Evolutionary conservation across 2,329 filamentous ascomycete genomes (phyloP), one percentile per base, ranked within the genome.

Genomic region (Claviceps arundinis): DNA sequence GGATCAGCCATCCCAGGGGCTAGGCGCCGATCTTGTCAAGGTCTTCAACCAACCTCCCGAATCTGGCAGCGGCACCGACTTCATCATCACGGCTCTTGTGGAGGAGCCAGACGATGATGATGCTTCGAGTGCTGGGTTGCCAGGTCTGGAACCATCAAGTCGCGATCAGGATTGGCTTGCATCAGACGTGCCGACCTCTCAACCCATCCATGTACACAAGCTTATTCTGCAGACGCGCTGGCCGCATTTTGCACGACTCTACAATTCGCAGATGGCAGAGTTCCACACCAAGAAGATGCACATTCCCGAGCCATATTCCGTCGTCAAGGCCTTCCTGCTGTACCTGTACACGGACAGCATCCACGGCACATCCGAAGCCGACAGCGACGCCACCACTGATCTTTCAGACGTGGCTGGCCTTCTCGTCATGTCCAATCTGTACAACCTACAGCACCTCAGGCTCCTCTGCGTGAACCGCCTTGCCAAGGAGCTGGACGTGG

Each of bases 331-430:
- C 0, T 98, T 98, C 64, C 76, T 98, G 30, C 91, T 93, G 69
- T 98, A 96, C 63, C 79, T 98, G 1, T 98, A 98, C 68, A 96
- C 93, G 0, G 93, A 98, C 67, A 91, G 85, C 59, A 96, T 98
- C 58, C 74, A 81, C 57, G 69, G 73, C 43, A 67, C 69, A 5
- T 65, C 67, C 1, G 72, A 75, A 26, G 67, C 71, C n/a, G 71
- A 73, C 47, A 73, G 89, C 47, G 81, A 82, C 54, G 86, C 90
- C 38, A 88, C 93, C 70, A 79, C 80, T 0, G 78, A 84, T 48
- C 79, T 96, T 19, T 81, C 84, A 34, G 90, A 96, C 59, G 89
- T 97, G 14, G 91, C 93, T 0, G 91, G 93, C 8, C 81, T 98
- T 67, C 77, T 98, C 3, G 91, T 98, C 57, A 94, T 98, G 87